A percentile compares a stretch with the other conserved stretches of the same genome.
phyloP scores from a whole-genome alignment of 768 basidiomycete genomes.

The Leccinellum albellum region DNA sequence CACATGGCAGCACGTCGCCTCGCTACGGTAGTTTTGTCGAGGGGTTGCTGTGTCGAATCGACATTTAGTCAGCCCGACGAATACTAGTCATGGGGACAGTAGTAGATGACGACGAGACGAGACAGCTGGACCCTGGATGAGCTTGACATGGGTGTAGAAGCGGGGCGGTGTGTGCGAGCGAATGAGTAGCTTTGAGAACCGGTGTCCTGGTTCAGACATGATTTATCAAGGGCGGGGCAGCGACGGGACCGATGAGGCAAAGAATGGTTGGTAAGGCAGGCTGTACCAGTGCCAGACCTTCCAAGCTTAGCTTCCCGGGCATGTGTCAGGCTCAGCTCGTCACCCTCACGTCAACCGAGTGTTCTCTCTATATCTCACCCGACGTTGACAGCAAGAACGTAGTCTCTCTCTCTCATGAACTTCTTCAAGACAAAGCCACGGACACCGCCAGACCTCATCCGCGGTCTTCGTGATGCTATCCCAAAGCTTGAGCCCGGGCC shows the following conservation, averaged over 20 bases:
- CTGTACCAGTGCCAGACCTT: conserved; percentile 5
- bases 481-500: conserved; percentile 70
- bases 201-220: too few species aligned
- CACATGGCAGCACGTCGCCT: too few species aligned
- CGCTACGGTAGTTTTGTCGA: too few species aligned
- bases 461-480: conserved; percentile 75
- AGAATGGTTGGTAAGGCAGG: conserved; percentile 1
- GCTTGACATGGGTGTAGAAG: not conserved
- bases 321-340: conserved; percentile 11
- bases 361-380: not conserved
- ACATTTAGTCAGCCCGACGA: not conserved
- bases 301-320: not conserved
- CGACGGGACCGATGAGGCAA: conserved; percentile 5
- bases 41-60: too few species aligned
- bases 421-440: conserved; percentile 92
- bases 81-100: not conserved
- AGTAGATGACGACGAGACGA: too few species aligned
- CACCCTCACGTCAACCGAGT: conserved; percentile 1
- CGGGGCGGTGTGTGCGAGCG: too few species aligned
- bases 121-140: not conserved
- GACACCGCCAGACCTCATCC: conserved; percentile 84
- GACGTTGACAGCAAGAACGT: too few species aligned
- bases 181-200: too few species aligned
- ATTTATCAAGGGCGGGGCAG: too few species aligned
- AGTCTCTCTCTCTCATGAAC: conserved; percentile 74